A percentile compares a stretch with the other conserved stretches of the same genome.
Evolutionary conservation across 2,329 filamentous ascomycete genomes (phyloP).

Genomic region (Fusarium temperatum): DNA sequence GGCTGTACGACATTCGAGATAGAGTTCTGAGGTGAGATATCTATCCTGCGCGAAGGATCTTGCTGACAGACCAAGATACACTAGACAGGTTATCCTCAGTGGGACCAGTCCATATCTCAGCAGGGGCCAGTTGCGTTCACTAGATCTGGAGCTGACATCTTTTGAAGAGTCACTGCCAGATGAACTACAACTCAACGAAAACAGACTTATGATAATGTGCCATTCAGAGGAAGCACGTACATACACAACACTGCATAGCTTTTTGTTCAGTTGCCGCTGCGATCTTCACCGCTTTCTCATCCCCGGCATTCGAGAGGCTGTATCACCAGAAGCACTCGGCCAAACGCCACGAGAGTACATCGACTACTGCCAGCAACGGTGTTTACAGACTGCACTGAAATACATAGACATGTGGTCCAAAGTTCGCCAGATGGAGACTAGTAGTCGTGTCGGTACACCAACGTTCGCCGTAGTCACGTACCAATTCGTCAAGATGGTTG

Average conservation of each 20-base stretch:
- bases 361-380: conserved; percentile 30
- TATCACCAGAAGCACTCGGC: conserved; percentile 15
- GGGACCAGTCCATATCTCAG: conserved; percentile 28
- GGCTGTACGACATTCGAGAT: conserved; percentile 36
- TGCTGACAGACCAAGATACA: conserved; percentile 19
- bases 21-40: conserved; percentile 26
- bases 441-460: conserved; percentile 8
- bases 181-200: conserved; percentile 27
- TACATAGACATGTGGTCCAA: conserved; percentile 28
- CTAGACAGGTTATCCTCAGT: conserved; percentile 23
- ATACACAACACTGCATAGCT: conserved; percentile 33
- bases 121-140: conserved; percentile 1
- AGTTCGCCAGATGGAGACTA: conserved; percentile 22
- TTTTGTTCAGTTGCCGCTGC: conserved; percentile 32
- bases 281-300: conserved; percentile 42
- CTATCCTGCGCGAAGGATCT: rapidly evolving
- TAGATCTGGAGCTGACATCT: conserved; percentile 29
- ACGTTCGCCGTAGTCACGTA: conserved; percentile 17
- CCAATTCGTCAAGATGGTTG: conserved; percentile 33
- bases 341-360: conserved; percentile 26
- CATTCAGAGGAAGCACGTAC: conserved; percentile 35
- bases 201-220: conserved; percentile 37
- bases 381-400: conserved; percentile 1
- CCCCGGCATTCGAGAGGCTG: conserved; percentile 36
- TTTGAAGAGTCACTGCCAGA: conserved; percentile 32